Evolutionary conservation across 768 basidiomycete genomes (phyloP), one percentile per base, ranked within the genome.

Genomic region (Cytidiella melzeri): DNA sequence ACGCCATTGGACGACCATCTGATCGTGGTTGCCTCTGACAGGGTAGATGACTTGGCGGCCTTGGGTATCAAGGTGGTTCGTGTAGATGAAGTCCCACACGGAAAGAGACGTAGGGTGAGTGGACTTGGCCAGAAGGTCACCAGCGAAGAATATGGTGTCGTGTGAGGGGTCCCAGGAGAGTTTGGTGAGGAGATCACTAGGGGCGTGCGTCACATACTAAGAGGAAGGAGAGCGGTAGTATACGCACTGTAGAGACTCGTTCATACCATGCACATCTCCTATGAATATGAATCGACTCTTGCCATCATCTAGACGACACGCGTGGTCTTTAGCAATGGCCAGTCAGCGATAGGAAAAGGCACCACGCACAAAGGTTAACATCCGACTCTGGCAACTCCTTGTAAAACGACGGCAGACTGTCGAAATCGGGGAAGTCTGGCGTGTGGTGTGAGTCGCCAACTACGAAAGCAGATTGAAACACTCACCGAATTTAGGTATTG

Each of bases 21-120:
- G 92, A 68, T 98, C 94, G 61, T 97, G 91, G 63, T 98, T 98
- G 0, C 95, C 94, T 25, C 94, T 80, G 3, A 96, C 91, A 13
- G 92, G 92, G 20, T 75, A 75, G 38, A 91, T 71, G 48, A 37
- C 44, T 34, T 57, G 53, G 36, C n/a, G 39, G 40, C 45, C 44
- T 20, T 45, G 44, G 40, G 43, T 18, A 34, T 34, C 15, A 19
- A 10, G 28, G 44, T 80, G 77, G 57, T 84, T 63, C 7, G 67
- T 59, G 2, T 81, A 67, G 74, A 96, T 74, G 64, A 77, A 89
- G 5, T 71, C 65, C 7, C 95, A 67, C 18, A 87, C 73, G 5
- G 76, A 70, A 51, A 84, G 64, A 0, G 87, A 85, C n/a, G 76
- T 74, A 28, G 74, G 54, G 46, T 76, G 73, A 0, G 74, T 63